Evolutionary conservation across 176 grass and related monocot species (phyloP), one percentile per base, ranked within the genome.

Genomic region (Musa troglodytarum): DNA sequence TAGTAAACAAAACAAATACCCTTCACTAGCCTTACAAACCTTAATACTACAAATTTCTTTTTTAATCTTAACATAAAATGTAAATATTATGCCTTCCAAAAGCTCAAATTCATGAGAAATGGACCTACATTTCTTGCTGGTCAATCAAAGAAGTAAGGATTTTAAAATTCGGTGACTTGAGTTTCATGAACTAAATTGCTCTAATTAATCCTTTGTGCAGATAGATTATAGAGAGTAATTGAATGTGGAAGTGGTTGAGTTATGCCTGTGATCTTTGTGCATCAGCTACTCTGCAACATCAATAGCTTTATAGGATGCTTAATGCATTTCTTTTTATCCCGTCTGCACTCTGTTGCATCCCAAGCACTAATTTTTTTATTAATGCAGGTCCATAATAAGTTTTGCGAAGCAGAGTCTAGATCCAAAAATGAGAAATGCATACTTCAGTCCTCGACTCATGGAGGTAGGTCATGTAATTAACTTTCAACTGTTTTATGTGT

Each of bases 381-480:
- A 20, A 76, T 82, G 69, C 78, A 98, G 94, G 94, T 91, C 86
- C 17, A 85, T 98, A 81, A 87, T 98, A 69, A 85, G 84, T 82
- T 98, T 98, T 86, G 90, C 86, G 26, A 88, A 88, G 23, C 94
- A 93, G 66, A 91, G 86, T 91, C 73, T 98, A 73, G 86, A 93
- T 83, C 84, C 94, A 73, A 84, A 81, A 78, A 87, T 93, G 80
- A 93, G 94, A 70, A 80, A 73, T 62, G 86, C 79, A 77, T 98
- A 87, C 81, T 98, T 98, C 79, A 98, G 94, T 90, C 90, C 94
- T 52, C 83, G 94, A 69, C 80, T 98, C 28, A 98, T 89, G 94
- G 94, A 98, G 94, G 94, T 98, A 88, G 19, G 59, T 81, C 50
- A 77, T 43, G 55, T 69, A 81, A 50, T 82, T 19, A 73, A 43